These are phyloP conservation scores for Mycena albidolilacea DNA, from an alignment of 768 basidiomycete genomes.

Conservation along the genomic window DNA sequence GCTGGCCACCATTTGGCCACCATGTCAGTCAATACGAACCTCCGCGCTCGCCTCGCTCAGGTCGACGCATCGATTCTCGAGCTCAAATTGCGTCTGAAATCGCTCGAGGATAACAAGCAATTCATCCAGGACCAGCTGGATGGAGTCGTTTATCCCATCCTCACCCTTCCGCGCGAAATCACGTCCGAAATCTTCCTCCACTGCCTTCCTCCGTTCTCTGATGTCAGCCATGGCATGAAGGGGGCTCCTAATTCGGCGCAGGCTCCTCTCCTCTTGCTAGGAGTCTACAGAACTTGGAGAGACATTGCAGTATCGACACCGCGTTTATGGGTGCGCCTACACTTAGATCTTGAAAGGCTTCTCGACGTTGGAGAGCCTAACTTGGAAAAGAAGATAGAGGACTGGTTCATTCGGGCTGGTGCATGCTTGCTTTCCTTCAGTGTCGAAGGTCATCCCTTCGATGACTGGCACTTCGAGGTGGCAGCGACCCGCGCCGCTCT, in stretches of 20 bases:
- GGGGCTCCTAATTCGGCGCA: background rate
- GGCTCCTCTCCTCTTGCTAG: no score
- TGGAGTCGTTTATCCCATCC: constrained; percentile 13
- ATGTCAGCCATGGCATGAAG: background rate
- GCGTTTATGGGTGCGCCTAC: background rate
- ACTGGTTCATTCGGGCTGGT: constrained; percentile 10
- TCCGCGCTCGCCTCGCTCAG: background rate
- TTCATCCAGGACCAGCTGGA: background rate
- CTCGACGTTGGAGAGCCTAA: background rate
- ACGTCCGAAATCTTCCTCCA: constrained; percentile 15
- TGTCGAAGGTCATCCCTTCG: background rate
- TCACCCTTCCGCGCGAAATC: constrained; percentile 22
- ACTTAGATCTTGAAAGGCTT: background rate
- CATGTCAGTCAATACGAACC: background rate
- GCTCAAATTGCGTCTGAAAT: background rate
- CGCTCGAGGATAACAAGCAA: background rate
- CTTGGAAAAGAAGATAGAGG: background rate
- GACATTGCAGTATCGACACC: no score
- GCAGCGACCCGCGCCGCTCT: background rate
- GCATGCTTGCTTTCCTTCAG: constrained; percentile 15
- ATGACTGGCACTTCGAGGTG: background rate
- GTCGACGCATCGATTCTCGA: background rate
- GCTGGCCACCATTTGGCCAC: background rate
- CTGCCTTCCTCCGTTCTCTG: background rate
- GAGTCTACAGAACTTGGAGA: no score